Evolutionary conservation across 306 rosid species (phyloP).

Genomic region (Cicer arietinum): DNA sequence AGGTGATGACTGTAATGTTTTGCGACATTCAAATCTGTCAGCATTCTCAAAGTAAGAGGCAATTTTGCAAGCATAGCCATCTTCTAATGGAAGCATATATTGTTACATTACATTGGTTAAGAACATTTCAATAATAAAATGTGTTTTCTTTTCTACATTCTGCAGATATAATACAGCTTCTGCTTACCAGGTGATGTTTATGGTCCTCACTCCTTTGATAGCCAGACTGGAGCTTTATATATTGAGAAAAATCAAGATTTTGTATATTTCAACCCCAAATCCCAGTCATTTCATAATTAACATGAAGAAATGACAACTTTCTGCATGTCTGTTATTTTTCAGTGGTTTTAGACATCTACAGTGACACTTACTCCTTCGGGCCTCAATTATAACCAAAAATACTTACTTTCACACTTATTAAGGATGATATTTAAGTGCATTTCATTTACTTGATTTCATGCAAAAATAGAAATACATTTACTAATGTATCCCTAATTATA

Average conservation of each 20-base stretch:
- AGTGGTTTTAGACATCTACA: constrained; percentile 24
- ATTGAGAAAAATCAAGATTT: constrained; percentile 27
- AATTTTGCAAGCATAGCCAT: constrained; percentile 12
- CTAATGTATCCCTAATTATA: too few relatives aligned
- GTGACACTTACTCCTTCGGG: not conserved
- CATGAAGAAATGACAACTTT: constrained; percentile 15
- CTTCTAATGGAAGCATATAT: constrained; percentile 7
- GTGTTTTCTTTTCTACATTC: constrained; percentile 25
- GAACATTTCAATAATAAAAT: not conserved
- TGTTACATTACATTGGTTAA: constrained; percentile 31
- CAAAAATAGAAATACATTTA: too few relatives aligned
- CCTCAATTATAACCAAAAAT: too few relatives aligned
- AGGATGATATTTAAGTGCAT: too few relatives aligned
- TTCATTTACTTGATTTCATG: too few relatives aligned
- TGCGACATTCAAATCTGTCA: constrained; percentile 62
- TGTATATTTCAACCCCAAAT: constrained; percentile 31
- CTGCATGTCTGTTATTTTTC: constrained; percentile 32
- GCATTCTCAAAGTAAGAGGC: constrained; percentile 69
- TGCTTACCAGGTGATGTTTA: constrained; percentile 60
- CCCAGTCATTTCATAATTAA: constrained; percentile 6
- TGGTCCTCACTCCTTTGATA: constrained; percentile 36
- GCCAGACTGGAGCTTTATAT: constrained; percentile 32
- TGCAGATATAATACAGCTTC: constrained; percentile 66
- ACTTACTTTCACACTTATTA: too few relatives aligned
- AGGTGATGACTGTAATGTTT: constrained; percentile 58